Evolutionary conservation across 1,284 basidiomycete species (phyloP), one percentile per base, ranked within the genome.

Genomic region (Boletellus deceptivus): DNA sequence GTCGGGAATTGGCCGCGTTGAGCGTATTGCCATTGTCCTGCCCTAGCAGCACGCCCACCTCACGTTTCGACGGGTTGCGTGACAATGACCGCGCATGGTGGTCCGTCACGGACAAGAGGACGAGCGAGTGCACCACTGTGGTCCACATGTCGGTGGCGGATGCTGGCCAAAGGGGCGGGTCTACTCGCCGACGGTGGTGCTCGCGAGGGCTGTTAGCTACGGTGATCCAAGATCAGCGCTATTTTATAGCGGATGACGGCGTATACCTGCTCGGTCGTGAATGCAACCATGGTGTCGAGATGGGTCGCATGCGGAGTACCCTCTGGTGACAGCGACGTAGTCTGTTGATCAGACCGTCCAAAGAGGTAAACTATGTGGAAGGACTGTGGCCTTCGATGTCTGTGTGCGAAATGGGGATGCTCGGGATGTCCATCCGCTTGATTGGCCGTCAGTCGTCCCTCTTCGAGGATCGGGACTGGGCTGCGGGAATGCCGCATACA

Each of bases 1-100:
- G n/a, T n/a, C n/a, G 94, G 48, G 93, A 97, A 71, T 98, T 98
- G 55, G 96, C 94, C 41, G 98, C 93, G 63, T 98, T 98, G 72
- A 98, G 84, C 8, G 86, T 89, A 63, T 89, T 91, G 62, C 91
- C 91, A 61, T 91, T 89, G 73, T 98, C 93, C 72, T 98, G 95
- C 0, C 96, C 96, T 6, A 98, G 77, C 3, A 98, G 76, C 20
- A 98, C 91, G 46, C 96, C 96, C 29, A 99, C 78, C 11, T 98
- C 95, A 53, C 96, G 86, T 71, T 98, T 98, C 57, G 84, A 82
- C 8, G 89, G 86, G 49, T 80, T 84, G 36, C 89, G 80, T 1
- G 87, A 86, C 16, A 91, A 82, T 18, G 91, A 83, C 18, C 92
- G 85, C 3, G 91, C 92, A 73, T 97, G 93, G 69, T 96, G 93